Conservation (phyloP, 2,329 filamentous ascomycete species). For the Chaetomiaceae sp. region DNA sequence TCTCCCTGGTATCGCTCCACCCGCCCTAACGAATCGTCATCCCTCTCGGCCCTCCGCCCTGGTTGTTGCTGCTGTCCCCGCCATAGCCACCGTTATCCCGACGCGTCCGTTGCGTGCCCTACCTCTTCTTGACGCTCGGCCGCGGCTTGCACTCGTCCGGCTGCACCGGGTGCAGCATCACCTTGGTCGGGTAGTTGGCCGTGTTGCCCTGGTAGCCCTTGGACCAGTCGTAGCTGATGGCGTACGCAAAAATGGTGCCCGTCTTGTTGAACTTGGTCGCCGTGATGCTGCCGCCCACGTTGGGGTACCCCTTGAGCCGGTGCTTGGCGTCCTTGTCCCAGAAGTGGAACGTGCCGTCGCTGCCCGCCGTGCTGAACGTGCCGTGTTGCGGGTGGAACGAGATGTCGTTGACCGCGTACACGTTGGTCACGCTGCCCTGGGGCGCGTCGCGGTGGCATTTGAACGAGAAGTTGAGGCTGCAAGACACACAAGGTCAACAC, state of each 20-base stretch:
- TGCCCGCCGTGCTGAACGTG: constrained; percentile 96
- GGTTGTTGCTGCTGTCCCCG: not conserved
- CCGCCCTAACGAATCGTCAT: no score
- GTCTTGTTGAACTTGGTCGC: constrained; percentile 86
- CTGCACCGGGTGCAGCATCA: constrained; percentile 75
- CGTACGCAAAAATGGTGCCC: constrained; percentile 81
- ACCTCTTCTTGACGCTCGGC: constrained; percentile 57
- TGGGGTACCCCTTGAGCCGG: constrained; percentile 81
- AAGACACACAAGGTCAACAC: not conserved
- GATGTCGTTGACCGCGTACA: constrained; percentile 94
- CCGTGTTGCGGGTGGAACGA: constrained; percentile 95
- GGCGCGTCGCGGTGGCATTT: constrained; percentile 91
- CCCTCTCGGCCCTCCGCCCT: no score
- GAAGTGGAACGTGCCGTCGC: constrained; percentile 94
- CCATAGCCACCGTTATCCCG: not conserved
- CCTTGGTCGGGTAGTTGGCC: constrained; percentile 67
- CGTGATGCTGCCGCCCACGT: constrained; percentile 80
- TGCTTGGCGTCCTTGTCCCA: constrained; percentile 93
- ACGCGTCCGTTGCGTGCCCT: constrained; percentile 24
- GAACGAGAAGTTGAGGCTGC: constrained; percentile 91
- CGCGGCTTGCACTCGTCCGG: constrained; percentile 58
- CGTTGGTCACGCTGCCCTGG: constrained; percentile 72
- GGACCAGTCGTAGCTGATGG: constrained; percentile 95
- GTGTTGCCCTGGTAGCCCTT: constrained; percentile 89
- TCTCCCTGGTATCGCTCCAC: no score